Conservation (phyloP, 176 grass and related monocot species). For the Eleusine indica region DNA sequence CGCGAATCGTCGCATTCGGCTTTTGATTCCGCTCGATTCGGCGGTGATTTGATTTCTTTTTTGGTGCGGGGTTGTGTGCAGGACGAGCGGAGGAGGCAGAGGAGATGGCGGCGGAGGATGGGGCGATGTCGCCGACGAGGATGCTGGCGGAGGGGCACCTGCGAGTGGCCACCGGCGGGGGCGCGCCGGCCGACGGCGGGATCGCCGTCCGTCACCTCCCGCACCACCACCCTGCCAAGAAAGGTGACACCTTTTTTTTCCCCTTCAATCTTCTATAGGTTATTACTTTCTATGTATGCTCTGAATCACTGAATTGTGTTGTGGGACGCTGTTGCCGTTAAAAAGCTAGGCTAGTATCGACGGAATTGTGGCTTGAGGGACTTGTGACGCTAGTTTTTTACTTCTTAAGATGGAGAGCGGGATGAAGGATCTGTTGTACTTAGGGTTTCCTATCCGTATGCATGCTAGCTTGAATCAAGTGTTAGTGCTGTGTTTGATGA, state of each 20-base stretch:
- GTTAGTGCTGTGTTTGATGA: neutral
- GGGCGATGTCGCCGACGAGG: slow-evolving; percentile 60
- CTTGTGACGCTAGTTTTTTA: neutral
- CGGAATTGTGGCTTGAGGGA: neutral
- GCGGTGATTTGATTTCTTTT: neutral
- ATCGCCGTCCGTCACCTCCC: slow-evolving; percentile 68
- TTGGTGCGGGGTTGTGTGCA: neutral
- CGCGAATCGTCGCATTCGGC: neutral
- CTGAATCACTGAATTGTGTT: slow-evolving; percentile 15
- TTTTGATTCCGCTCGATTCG: neutral
- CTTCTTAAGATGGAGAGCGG: neutral
- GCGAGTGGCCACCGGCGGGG: slow-evolving; percentile 54
- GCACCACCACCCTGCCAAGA: slow-evolving; percentile 53
- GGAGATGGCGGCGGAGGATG: slow-evolving; percentile 61
- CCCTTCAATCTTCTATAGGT: neutral
- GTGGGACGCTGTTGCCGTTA: neutral
- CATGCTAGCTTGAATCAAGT: neutral
- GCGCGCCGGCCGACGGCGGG: slow-evolving; percentile 54
- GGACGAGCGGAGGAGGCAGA: slow-evolving; percentile 42
- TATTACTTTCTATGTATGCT: neutral
- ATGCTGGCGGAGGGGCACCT: slow-evolving; percentile 67
- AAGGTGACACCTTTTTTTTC: slow-evolving; percentile 31
- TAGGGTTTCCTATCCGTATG: neutral
- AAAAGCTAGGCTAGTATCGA: neutral
- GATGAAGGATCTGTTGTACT: neutral